These are phyloP conservation scores for Vararia minispora DNA, from an alignment of 768 basidiomycete species.

Conservation along the genomic window DNA sequence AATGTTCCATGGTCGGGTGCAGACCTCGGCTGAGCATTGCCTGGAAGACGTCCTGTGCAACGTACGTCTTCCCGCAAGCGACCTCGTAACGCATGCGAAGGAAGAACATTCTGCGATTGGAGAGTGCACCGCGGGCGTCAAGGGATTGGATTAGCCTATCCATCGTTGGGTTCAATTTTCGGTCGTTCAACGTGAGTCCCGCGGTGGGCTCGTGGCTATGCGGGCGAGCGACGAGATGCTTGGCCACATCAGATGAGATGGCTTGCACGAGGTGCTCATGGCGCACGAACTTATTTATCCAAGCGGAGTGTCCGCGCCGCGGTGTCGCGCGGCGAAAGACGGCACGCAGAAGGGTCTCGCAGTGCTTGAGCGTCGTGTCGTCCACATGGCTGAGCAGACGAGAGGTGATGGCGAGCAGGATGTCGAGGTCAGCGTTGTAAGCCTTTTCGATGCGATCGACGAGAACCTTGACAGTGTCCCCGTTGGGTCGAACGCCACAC, in stretches of 20 bases:
- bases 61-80: slow-evolving; percentile 35
- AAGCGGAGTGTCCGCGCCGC: slow-evolving; percentile 17
- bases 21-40: slow-evolving; percentile 57
- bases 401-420: slow-evolving; percentile 37
- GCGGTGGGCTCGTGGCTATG: no score
- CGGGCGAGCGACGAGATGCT: no score
- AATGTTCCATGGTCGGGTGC: slow-evolving; percentile 63
- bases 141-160: slow-evolving; percentile 41
- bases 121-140: slow-evolving; percentile 33
- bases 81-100: slow-evolving; percentile 56
- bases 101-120: slow-evolving; percentile 46
- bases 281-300: no score
- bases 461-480: slow-evolving; percentile 43
- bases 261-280: no score
- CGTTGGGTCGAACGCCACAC: slow-evolving; percentile 38
- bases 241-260: not conserved
- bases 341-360: slow-evolving; percentile 43
- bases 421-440: slow-evolving; percentile 32
- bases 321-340: slow-evolving; percentile 39
- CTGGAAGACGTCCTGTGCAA: slow-evolving; percentile 44
- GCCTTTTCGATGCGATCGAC: slow-evolving; percentile 37
- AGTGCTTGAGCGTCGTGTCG: slow-evolving; percentile 41
- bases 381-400: slow-evolving; percentile 29
- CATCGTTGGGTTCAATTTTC: no score
- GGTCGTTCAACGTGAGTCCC: no score